phyloP scores from a whole-genome alignment of 2,329 filamentous ascomycete genomes.

The Aspergillus eucalypticola region DNA sequence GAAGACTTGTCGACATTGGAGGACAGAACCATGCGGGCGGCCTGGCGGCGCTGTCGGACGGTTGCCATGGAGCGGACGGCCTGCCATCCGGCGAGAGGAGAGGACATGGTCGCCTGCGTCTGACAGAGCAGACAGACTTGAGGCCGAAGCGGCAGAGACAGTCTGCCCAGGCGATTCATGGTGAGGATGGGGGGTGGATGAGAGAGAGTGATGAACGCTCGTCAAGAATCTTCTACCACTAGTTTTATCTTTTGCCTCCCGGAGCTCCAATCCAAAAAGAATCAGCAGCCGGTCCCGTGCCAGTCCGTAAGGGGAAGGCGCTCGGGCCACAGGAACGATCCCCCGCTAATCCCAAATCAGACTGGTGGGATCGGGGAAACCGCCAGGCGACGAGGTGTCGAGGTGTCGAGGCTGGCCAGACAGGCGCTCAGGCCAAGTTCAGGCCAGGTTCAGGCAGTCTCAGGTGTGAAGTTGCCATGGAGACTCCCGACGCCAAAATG shows the following conservation, averaged over 20 bases:
- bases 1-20: constrained; percentile 32
- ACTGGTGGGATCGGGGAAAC: constrained; percentile 18
- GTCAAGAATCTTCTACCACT: neutral
- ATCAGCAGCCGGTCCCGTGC: constrained; percentile 5
- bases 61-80: constrained; percentile 35
- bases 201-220: constrained; percentile 1
- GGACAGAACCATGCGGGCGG: constrained; percentile 42
- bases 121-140: constrained; percentile 39
- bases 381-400: constrained; percentile 16
- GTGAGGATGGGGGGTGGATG: constrained; percentile 3
- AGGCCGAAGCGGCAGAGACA: constrained; percentile 31
- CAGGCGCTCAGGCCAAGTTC: neutral
- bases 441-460: neutral
- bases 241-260: neutral
- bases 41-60: constrained; percentile 34
- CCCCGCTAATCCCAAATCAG: constrained; percentile 12
- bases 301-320: constrained; percentile 8
- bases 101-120: constrained; percentile 23
- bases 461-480: constrained; percentile 30
- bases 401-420: neutral
- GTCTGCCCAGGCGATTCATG: constrained; percentile 27
- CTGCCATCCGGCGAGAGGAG: constrained; percentile 26
- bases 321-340: constrained; percentile 14
- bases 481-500: constrained; percentile 32
- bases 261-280: constrained; percentile 5